phyloP scores from a whole-genome alignment of 2,329 filamentous ascomycete species.

The Tolypocladium ovalisporum region DNA sequence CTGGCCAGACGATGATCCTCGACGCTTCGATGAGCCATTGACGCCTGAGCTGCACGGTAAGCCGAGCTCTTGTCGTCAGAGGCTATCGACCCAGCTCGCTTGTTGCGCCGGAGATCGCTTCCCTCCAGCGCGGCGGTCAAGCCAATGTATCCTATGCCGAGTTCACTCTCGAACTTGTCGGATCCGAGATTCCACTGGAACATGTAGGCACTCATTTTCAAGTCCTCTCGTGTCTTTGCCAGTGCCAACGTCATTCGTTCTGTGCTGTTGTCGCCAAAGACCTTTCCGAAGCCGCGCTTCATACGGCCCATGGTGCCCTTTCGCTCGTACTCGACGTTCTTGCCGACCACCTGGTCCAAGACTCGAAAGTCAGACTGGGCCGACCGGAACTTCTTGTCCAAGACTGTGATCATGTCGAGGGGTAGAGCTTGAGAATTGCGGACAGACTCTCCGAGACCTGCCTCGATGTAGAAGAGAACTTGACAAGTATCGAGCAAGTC shows the following conservation, averaged over 20 bases:
- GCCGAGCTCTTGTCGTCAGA: constrained; percentile 5
- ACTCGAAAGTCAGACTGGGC: constrained; percentile 51
- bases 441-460: constrained; percentile 46
- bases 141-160: constrained; percentile 57
- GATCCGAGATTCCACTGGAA: constrained; percentile 55
- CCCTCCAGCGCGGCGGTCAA: constrained; percentile 51
- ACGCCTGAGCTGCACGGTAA: not conserved
- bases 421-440: constrained; percentile 43
- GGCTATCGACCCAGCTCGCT: constrained; percentile 3
- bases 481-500: constrained; percentile 59
- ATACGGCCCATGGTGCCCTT: constrained; percentile 49
- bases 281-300: constrained; percentile 50
- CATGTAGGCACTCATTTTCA: constrained; percentile 53
- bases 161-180: constrained; percentile 45
- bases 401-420: constrained; percentile 48
- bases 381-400: constrained; percentile 52
- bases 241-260: constrained; percentile 48
- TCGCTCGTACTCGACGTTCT: constrained; percentile 51
- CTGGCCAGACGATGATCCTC: constrained; percentile 3
- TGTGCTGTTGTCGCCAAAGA: constrained; percentile 52
- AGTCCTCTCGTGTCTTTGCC: constrained; percentile 45
- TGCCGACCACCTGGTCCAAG: constrained; percentile 51
- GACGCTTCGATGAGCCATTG: constrained; percentile 2
- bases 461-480: constrained; percentile 57
- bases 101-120: constrained; percentile 14